Evolutionary conservation across 2,329 filamentous ascomycete genomes (phyloP).

Genomic region (Diaporthe citri): DNA sequence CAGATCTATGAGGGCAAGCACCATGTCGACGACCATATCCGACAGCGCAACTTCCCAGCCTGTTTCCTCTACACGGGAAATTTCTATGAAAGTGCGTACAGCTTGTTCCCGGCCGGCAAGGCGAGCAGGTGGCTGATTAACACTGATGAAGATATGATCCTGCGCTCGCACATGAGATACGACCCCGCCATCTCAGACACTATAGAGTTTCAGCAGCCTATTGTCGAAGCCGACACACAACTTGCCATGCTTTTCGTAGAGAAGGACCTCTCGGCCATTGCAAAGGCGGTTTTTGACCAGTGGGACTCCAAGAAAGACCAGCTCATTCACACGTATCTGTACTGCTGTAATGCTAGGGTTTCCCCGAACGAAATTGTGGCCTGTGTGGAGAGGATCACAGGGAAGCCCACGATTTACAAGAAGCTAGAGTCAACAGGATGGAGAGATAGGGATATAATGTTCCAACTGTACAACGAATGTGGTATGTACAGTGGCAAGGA

Average conservation of each 20-base stretch:
- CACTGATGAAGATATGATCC: slow-evolving; percentile 15
- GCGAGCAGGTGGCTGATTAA: neutral
- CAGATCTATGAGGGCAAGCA: slow-evolving; percentile 37
- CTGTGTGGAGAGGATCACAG: slow-evolving; percentile 25
- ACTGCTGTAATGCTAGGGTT: slow-evolving; percentile 21
- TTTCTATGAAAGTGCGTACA: slow-evolving; percentile 32
- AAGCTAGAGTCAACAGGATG: slow-evolving; percentile 31
- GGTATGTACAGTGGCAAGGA: slow-evolving; percentile 26
- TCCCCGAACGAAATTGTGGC: slow-evolving; percentile 20
- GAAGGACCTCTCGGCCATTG: slow-evolving; percentile 35
- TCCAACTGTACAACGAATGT: slow-evolving; percentile 30
- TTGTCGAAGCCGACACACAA: slow-evolving; percentile 32
- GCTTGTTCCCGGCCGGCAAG: neutral
- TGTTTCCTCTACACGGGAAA: slow-evolving; percentile 38
- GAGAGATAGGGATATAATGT: slow-evolving; percentile 35
- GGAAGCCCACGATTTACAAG: slow-evolving; percentile 15
- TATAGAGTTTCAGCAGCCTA: slow-evolving; percentile 34
- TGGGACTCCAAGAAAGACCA: slow-evolving; percentile 28
- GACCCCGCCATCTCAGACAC: slow-evolving; percentile 21
- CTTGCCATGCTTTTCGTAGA: slow-evolving; percentile 40
- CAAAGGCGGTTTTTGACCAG: slow-evolving; percentile 34
- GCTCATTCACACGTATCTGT: slow-evolving; percentile 28
- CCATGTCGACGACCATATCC: slow-evolving; percentile 35
- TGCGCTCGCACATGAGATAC: slow-evolving; percentile 37
- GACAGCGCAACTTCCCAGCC: slow-evolving; percentile 18